Conservation (phyloP, 257 asterid genomes). For the Penstemon barbatus region DNA sequence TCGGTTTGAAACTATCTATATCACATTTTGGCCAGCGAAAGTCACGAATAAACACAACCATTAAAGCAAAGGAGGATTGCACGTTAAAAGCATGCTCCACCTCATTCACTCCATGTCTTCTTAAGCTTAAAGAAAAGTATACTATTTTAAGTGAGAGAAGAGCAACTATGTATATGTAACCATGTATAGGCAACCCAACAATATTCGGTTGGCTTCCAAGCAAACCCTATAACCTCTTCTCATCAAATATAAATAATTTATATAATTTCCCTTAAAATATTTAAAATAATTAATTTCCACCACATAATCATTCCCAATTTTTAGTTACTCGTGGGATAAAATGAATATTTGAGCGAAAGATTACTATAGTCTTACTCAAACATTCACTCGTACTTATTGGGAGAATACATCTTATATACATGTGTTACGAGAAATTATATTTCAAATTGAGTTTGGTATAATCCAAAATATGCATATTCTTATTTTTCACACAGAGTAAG, state of each 20-base stretch:
- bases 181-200: constrained; percentile 33
- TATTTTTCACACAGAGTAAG: too few relatives aligned
- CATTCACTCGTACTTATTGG: not conserved
- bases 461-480: too few relatives aligned
- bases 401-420: too few relatives aligned
- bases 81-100: constrained; percentile 62
- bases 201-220: constrained; percentile 71
- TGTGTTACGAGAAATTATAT: too few relatives aligned
- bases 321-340: not conserved
- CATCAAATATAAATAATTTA: constrained; percentile 10
- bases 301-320: too few relatives aligned
- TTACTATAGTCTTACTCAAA: not conserved
- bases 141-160: constrained; percentile 13
- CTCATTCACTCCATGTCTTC: constrained; percentile 52
- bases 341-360: not conserved
- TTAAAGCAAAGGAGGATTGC: constrained; percentile 53
- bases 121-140: constrained; percentile 57
- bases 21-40: constrained; percentile 44
- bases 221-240: constrained; percentile 51
- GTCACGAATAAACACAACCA: constrained; percentile 47
- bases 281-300: too few relatives aligned
- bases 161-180: not conserved
- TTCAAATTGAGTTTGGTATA: too few relatives aligned
- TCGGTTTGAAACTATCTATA: constrained; percentile 25
- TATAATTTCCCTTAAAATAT: not conserved